Conservation (phyloP, 2,329 filamentous ascomycete genomes). For the Colletotrichum sublineola region DNA sequence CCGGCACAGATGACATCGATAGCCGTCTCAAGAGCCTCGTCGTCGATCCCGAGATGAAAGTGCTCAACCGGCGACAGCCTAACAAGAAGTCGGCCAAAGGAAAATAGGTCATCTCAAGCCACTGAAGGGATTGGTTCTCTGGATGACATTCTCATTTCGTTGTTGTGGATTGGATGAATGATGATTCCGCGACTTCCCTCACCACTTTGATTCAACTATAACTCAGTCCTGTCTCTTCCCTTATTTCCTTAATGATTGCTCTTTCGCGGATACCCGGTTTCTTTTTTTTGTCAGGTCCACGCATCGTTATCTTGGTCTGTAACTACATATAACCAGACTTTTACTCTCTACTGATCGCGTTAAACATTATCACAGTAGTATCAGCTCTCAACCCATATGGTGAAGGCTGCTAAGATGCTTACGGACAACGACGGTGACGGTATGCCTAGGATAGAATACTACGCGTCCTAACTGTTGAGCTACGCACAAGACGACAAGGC, state of each 20-base stretch:
- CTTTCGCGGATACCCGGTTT: neutral
- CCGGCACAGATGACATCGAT: conserved; percentile 13
- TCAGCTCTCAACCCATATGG: too few species aligned
- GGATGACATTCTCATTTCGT: too few species aligned
- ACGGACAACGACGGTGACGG: too few species aligned
- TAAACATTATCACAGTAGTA: too few species aligned
- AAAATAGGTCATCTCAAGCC: neutral
- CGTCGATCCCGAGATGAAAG: conserved; percentile 41
- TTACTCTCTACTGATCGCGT: too few species aligned
- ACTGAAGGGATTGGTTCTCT: neutral
- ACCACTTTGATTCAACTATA: neutral
- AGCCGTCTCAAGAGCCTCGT: conserved; percentile 29
- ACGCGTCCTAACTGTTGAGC: too few species aligned
- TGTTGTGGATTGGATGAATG: neutral
- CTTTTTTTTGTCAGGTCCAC: neutral
- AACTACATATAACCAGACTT: too few species aligned
- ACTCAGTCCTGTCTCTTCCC: neutral
- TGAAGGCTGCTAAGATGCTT: too few species aligned
- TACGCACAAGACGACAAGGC: too few species aligned
- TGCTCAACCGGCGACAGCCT: conserved; percentile 15
- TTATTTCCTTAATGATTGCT: neutral
- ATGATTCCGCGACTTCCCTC: neutral
- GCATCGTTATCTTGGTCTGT: too few species aligned
- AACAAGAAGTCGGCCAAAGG: conserved; percentile 12
- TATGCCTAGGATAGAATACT: too few species aligned